A percentile compares a stretch with the other conserved stretches of the same genome.
Conservation (phyloP, 768 basidiomycete genomes). For the Pleurotus platypus region DNA sequence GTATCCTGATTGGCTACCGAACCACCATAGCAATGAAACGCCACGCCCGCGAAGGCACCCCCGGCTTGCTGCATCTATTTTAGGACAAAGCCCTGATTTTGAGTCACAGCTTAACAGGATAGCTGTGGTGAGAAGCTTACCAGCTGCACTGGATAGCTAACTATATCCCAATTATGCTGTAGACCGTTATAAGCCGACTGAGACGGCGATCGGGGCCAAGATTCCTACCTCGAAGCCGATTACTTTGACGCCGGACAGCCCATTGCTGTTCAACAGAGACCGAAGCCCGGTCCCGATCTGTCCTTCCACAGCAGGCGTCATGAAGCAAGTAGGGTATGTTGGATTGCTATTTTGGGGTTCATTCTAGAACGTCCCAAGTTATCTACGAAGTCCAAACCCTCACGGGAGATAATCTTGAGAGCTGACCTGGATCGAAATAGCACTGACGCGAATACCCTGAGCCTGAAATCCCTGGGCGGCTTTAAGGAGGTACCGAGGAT, state of each 20-base stretch:
- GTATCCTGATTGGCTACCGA: constrained; percentile 46
- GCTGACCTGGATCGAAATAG: constrained; percentile 50
- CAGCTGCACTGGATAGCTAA: constrained; percentile 58
- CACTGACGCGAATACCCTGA: constrained; percentile 58
- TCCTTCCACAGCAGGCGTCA: constrained; percentile 54
- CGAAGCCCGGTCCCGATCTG: constrained; percentile 55
- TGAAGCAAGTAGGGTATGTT: constrained; percentile 63
- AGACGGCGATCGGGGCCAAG: no score
- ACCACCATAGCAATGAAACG: constrained; percentile 68
- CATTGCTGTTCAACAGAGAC: constrained; percentile 58
- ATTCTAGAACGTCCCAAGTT: constrained; percentile 22
- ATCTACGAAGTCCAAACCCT: no score
- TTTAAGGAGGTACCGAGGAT: constrained; percentile 71
- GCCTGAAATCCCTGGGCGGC: constrained; percentile 65
- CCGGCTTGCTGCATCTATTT: constrained; percentile 47
- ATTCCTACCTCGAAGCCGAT: constrained; percentile 42
- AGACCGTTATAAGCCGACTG: not conserved
- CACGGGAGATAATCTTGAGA: not conserved
- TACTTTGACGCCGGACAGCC: constrained; percentile 57
- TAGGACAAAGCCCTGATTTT: no score
- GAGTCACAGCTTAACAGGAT: not conserved
- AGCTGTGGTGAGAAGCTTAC: not conserved
- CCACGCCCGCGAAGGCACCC: constrained; percentile 57
- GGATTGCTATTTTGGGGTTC: constrained; percentile 56
- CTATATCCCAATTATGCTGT: constrained; percentile 76